Conservation (phyloP, 164 flowering plant species). For the Macadamia tetraphylla region DNA sequence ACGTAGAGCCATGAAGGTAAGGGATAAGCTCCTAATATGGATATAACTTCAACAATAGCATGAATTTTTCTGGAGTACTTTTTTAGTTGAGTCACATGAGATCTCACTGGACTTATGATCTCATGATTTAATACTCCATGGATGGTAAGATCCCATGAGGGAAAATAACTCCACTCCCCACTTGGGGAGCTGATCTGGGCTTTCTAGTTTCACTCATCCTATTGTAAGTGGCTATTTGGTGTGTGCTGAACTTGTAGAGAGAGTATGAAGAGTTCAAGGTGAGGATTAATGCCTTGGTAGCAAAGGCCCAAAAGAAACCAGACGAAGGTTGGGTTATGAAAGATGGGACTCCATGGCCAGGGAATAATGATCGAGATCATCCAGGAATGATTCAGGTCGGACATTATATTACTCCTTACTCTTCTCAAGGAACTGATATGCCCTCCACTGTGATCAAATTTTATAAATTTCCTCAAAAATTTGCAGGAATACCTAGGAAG, state of each 20-base stretch:
- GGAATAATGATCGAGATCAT: conserved; percentile 79
- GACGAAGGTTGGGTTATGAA: conserved; percentile 96
- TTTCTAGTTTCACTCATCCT: too few species aligned
- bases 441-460: too few species aligned
- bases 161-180: too few species aligned
- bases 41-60: too few species aligned
- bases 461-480: neutral
- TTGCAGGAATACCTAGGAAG: conserved; percentile 57
- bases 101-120: too few species aligned
- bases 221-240: too few species aligned
- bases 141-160: too few species aligned
- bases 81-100: too few species aligned
- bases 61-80: too few species aligned
- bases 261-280: conserved; percentile 89
- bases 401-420: neutral
- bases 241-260: conserved; percentile 33
- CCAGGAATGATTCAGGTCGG: conserved; percentile 86
- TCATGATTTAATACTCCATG: too few species aligned
- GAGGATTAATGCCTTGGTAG: conserved; percentile 71
- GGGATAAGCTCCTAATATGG: neutral
- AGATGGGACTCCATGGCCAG: conserved; percentile 89
- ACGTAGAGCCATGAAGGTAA: conserved; percentile 63
- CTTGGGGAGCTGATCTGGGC: too few species aligned
- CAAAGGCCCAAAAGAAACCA: conserved; percentile 73
- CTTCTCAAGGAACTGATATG: too few species aligned